phyloP scores from a whole-genome alignment of 441 rosid species.

The Aquilaria agallochum region DNA sequence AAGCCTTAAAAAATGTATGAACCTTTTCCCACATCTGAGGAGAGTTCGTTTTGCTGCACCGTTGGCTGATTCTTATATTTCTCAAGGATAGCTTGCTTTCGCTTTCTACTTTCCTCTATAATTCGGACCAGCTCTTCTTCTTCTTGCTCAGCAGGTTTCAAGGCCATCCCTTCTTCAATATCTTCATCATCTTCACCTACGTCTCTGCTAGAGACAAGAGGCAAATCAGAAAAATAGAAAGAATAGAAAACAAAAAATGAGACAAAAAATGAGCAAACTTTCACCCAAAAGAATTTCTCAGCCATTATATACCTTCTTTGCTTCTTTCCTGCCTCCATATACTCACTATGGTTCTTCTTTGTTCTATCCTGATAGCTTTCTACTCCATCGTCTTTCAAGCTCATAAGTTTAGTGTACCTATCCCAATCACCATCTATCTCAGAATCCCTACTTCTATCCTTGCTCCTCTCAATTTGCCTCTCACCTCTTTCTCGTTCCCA shows the following conservation, averaged over 20 bases:
- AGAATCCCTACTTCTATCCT: conserved; percentile 34
- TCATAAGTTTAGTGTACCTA: conserved; percentile 28
- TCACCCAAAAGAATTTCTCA: background rate
- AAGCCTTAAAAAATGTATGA: background rate
- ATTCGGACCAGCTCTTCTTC: conserved; percentile 85
- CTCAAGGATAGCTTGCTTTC: conserved; percentile 77
- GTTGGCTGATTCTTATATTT: conserved; percentile 57
- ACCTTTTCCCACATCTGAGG: conserved; percentile 40
- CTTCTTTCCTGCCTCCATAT: conserved; percentile 28
- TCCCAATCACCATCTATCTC: conserved; percentile 24
- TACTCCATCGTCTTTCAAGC: conserved; percentile 24
- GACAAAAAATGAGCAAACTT: too few relatives aligned
- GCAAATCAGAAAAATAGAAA: background rate
- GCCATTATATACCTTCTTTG: conserved; percentile 39
- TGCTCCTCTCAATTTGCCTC: conserved; percentile 34
- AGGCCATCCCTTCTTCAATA: conserved; percentile 52
- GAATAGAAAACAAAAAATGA: background rate
- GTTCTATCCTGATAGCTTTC: conserved; percentile 21
- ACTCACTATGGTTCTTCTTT: conserved; percentile 33
- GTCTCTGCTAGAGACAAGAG: conserved; percentile 26
- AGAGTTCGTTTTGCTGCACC: conserved; percentile 39
- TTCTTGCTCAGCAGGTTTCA: conserved; percentile 68
- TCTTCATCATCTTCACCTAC: conserved; percentile 59
- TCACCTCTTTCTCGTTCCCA: conserved; percentile 28
- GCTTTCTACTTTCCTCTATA: conserved; percentile 91